Conservation (phyloP, 2,329 filamentous ascomycete species). For the Aspergillus phoenicis region DNA sequence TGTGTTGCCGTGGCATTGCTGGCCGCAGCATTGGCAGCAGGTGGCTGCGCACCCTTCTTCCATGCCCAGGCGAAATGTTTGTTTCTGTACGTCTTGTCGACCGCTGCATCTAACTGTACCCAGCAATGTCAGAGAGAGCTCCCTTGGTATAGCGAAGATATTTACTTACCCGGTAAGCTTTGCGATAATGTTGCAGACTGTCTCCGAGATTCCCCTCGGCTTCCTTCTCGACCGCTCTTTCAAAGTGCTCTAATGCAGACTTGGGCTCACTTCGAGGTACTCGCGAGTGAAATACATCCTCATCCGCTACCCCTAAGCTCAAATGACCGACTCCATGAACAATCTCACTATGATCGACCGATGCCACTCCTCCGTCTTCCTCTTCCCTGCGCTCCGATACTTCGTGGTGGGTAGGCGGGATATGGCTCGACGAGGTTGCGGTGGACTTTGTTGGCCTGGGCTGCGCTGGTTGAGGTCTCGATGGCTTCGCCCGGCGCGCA, state of each 20-base stretch:
- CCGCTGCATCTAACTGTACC: conserved; percentile 72
- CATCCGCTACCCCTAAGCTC: conserved; percentile 37
- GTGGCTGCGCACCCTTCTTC: conserved; percentile 49
- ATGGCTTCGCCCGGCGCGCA: conserved; percentile 48
- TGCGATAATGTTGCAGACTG: conserved; percentile 83
- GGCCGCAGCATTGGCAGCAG: conserved; percentile 53
- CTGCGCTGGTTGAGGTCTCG: conserved; percentile 17
- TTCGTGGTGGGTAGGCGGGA: conserved; percentile 45
- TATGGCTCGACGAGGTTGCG: conserved; percentile 29
- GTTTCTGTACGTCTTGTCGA: conserved; percentile 84
- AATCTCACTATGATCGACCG: conserved; percentile 34
- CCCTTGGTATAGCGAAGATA: conserved; percentile 7
- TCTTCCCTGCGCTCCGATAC: conserved; percentile 43
- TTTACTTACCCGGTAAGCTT: conserved; percentile 76
- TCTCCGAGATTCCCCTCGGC: conserved; percentile 82
- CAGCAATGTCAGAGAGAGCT: conserved; percentile 19
- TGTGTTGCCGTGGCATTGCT: conserved; percentile 59
- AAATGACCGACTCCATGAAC: conserved; percentile 40
- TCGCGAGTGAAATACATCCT: conserved; percentile 42
- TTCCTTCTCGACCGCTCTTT: conserved; percentile 87
- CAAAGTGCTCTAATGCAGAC: conserved; percentile 89
- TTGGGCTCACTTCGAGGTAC: conserved; percentile 55
- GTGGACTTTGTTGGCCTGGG: conserved; percentile 19
- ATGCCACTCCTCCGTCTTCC: conserved; percentile 31
- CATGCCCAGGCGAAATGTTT: conserved; percentile 80